Percentiles rank a stretch among this genome's conserved stretches.
These are phyloP conservation scores for Trichosanthes cucumerina DNA, from an alignment of 306 rosid species.

Conservation along the genomic window DNA sequence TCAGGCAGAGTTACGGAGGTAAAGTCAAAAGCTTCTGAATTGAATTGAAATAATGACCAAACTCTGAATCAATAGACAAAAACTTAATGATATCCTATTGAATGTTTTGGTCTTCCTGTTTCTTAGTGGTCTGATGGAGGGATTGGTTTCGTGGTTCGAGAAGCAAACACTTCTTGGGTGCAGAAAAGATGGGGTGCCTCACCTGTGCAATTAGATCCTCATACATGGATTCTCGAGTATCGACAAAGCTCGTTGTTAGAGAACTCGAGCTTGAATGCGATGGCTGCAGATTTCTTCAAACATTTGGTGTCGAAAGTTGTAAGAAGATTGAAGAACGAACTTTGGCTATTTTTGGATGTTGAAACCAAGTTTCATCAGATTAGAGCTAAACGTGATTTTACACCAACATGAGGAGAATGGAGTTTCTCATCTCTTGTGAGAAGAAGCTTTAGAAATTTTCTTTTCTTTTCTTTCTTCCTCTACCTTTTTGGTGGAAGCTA, in stretches of 20 bases:
- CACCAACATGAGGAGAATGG: constrained; percentile 43
- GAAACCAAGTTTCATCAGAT: constrained; percentile 16
- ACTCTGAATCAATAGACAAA: neutral
- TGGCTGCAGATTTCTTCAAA: constrained; percentile 32
- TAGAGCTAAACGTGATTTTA: constrained; percentile 7
- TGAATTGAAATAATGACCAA: neutral
- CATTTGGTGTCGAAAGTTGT: constrained; percentile 22
- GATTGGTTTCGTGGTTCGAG: constrained; percentile 36
- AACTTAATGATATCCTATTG: neutral
- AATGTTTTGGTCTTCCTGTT: constrained; percentile 13
- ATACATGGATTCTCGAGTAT: constrained; percentile 85
- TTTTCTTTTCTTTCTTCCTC: neutral
- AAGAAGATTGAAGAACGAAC: constrained; percentile 32
- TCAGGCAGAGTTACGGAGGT: constrained; percentile 85
- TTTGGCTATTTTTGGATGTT: constrained; percentile 35
- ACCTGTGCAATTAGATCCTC: constrained; percentile 61
- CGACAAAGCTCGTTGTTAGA: constrained; percentile 37
- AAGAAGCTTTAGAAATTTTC: constrained; percentile 16
- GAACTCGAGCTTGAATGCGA: constrained; percentile 30
- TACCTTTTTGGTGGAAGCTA: neutral
- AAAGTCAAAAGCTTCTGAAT: constrained; percentile 9
- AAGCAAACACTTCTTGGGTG: constrained; percentile 61
- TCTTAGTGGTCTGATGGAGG: constrained; percentile 69
- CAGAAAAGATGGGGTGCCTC: constrained; percentile 64
- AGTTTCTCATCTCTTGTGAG: constrained; percentile 72